These are phyloP conservation scores for Cercospora nicotianae DNA, from an alignment of 2,329 filamentous ascomycete genomes.

Conservation along the genomic window DNA sequence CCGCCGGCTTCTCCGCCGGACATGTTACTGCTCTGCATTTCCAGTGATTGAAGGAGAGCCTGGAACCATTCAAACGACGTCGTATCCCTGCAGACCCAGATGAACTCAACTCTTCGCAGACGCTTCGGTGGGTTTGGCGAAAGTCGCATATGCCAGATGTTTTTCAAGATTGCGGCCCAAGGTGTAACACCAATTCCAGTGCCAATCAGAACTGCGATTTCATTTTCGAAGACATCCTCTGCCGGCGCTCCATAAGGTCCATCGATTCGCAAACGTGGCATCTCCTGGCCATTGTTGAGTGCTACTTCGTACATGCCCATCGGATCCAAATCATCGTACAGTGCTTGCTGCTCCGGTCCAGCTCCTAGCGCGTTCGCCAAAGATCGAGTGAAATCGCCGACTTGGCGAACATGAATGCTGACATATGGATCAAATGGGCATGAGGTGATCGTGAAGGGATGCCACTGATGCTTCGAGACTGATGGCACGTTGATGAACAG, in stretches of 20 bases:
- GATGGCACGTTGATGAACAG: conserved; percentile 92
- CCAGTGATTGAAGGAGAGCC: conserved; percentile 83
- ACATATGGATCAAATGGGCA: conserved; percentile 95
- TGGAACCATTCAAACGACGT: conserved; percentile 99
- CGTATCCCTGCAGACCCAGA: conserved; percentile 97
- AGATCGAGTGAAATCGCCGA: conserved; percentile 92
- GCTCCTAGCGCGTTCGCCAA: conserved; percentile 96
- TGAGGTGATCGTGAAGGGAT: conserved; percentile 98
- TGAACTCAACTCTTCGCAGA: conserved; percentile 93
- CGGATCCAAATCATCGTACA: conserved; percentile 87
- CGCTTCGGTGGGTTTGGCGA: conserved; percentile 84
- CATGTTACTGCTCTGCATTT: conserved; percentile 75
- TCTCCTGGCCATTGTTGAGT: conserved; percentile 85
- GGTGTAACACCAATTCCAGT: conserved; percentile 86
- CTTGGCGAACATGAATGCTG: conserved; percentile 91
- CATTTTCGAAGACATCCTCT: conserved; percentile 94
- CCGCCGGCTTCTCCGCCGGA: conserved; percentile 49
- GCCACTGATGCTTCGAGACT: conserved; percentile 89
- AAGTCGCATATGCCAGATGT: conserved; percentile 95
- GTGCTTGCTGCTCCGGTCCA: conserved; percentile 78
- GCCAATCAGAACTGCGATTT: conserved; percentile 81
- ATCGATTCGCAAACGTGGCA: conserved; percentile 87
- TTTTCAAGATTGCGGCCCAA: conserved; percentile 87
- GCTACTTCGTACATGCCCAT: conserved; percentile 98
- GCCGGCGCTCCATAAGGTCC: conserved; percentile 95